phyloP scores from a whole-genome alignment of 768 basidiomycete genomes.

The Sporobolomyces roseus region DNA sequence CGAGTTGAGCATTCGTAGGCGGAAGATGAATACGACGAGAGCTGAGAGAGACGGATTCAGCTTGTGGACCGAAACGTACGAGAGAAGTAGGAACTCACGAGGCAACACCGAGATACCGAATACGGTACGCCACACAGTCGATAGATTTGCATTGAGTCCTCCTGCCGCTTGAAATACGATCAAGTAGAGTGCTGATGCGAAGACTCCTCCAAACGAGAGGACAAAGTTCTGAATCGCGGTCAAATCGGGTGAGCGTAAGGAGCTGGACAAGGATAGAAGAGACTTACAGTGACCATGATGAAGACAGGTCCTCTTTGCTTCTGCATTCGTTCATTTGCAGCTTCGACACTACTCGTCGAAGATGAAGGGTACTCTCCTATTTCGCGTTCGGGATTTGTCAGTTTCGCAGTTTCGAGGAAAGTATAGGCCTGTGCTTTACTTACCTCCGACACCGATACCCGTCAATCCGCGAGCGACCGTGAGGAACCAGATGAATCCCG shows the following conservation, averaged over 20 bases:
- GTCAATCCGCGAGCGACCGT: constrained; percentile 69
- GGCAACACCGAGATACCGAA: constrained; percentile 33
- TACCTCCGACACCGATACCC: constrained; percentile 32
- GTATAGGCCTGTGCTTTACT: too few relatives aligned
- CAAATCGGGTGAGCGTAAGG: background rate
- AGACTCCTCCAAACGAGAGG: constrained; percentile 61
- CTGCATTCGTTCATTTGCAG: constrained; percentile 66
- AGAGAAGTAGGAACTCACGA: constrained; percentile 21
- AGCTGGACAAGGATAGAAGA: constrained; percentile 1
- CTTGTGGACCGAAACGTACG: constrained; percentile 28
- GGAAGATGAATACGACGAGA: constrained; percentile 66
- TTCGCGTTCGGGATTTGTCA: too few relatives aligned
- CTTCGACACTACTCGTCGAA: constrained; percentile 65
- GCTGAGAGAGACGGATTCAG: constrained; percentile 43
- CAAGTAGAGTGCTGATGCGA: constrained; percentile 64
- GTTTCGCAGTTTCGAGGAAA: too few relatives aligned
- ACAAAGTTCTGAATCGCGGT: constrained; percentile 38
- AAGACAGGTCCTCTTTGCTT: constrained; percentile 65
- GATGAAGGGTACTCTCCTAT: constrained; percentile 63
- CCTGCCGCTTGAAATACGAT: constrained; percentile 67
- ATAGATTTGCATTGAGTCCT: constrained; percentile 55
- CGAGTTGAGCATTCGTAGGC: constrained; percentile 67
- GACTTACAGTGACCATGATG: constrained; percentile 62
- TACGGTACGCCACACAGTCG: constrained; percentile 60
- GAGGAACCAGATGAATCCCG: constrained; percentile 69